Conservation (phyloP, 108 stramenopile genomes). For the Nannochloropsis salina region DNA sequence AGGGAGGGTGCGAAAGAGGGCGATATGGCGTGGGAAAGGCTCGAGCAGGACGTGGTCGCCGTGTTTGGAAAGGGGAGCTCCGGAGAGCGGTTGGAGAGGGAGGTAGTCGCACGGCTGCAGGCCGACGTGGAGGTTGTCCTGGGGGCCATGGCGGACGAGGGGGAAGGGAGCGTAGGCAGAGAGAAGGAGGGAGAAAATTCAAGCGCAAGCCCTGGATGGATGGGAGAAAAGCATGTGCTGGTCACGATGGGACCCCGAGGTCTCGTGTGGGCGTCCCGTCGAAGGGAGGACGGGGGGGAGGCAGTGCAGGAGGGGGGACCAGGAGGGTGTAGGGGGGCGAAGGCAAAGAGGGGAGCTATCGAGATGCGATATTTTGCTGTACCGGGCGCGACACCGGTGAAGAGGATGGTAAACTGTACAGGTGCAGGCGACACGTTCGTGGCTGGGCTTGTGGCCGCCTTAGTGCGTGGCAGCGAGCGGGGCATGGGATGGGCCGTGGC, state of each 20-base stretch:
- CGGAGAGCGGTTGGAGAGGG: background rate
- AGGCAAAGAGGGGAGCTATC: background rate
- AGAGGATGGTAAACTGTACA: slow-evolving; percentile 31
- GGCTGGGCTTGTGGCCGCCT: slow-evolving; percentile 33
- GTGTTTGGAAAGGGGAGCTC: background rate
- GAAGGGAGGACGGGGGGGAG: background rate
- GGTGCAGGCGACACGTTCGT: slow-evolving; percentile 40
- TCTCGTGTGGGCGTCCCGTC: slow-evolving; percentile 22
- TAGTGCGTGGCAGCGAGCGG: slow-evolving; percentile 5
- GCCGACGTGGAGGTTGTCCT: background rate
- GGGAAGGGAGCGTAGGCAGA: background rate
- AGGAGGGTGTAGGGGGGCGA: background rate
- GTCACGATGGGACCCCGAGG: slow-evolving; percentile 38
- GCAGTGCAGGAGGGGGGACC: no score
- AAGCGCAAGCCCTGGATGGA: background rate
- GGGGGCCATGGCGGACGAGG: background rate
- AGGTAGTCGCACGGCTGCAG: background rate
- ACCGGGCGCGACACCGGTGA: background rate
- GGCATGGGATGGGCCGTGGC: background rate
- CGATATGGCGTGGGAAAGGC: background rate
- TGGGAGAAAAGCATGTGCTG: slow-evolving; percentile 32
- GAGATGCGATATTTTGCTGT: background rate
- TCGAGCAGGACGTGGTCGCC: background rate
- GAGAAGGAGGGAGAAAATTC: background rate
- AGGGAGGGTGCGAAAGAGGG: background rate